Evolutionary conservation across 352 stramenopile genomes (phyloP), one percentile per base, ranked within the genome.

Genomic region (Thalassiosira exigua): DNA sequence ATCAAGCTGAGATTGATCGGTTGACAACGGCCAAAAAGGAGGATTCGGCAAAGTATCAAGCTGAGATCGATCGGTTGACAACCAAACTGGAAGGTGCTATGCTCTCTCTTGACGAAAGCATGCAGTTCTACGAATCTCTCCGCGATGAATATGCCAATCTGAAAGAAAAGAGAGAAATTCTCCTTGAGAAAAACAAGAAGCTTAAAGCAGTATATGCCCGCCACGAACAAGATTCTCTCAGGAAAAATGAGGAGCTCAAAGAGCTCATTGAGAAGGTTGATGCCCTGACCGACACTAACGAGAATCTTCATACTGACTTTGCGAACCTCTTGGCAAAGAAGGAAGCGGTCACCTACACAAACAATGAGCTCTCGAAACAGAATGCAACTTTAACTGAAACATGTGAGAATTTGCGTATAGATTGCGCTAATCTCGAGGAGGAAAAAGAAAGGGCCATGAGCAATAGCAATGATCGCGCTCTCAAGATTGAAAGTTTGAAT

Each of bases 11-110:
- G 27, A 36, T 60, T 32, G 17, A 60, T 4, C 2, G 42, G 14
- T 62, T 62, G 53, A 44, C 32, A 9, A 32, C 27, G 14, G 19
- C 58, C 11, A 61, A 58, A 41, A 21, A 59, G 53, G 24, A 62
- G 41, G 59, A 60, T n/a, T 9, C 42, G 32, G 30, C 60, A 33
- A 50, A 19, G 4, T 22, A 50, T 56, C 36, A 68, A 67, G 22
- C n/a, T 1, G 44, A 67, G 33, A 50, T 67, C 0, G 57, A 53
- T 17, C n/a, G 24, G 14, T 59, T 75, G 36, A 60, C 59, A 22
- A 44, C 19, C 5, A 75, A 82, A 46, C 57, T 82, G 3, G 33
- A 77, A 29, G 59, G 56, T 14, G 62, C 58, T 7, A 54, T 58
- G 22, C 19, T 77, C 1, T 58, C 30, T 21, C n/a, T 69, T 52